Base-by-base conservation (phyloP, 1,284 basidiomycete species). In the Leccinum colubrinum region DNA sequence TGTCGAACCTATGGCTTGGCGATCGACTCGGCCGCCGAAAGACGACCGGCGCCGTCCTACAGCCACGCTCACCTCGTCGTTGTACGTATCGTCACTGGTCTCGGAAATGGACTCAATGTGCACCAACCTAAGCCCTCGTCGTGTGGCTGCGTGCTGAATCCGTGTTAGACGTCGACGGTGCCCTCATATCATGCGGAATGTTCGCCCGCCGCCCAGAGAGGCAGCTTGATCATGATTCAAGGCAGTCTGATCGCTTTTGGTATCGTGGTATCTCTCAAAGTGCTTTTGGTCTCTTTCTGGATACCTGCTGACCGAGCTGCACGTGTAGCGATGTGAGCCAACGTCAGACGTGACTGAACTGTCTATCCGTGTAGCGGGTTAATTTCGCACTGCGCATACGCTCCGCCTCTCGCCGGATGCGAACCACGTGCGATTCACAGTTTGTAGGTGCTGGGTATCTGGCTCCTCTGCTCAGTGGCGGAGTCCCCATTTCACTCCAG, bases 171-270 rank as follows among this genome's bases (percentile, higher is more conserved):
- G 2, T 86, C 85, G 3, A 86, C 85, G 9, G 83, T 86, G 1
- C 85, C 85, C 8, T 78, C 79, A 6, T 86, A 88, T 65, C 87
- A 88, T 59, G 85, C 86, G 0, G 88, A 91, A 70, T 85, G 85
- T 64, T 85, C 86, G 3, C 81, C 84, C 7, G 82, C 87, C 2
- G 77, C 81, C 41, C 81, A 81, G 65, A 77, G 88, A 62, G 88
- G 88, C 20, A 82, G 83, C 62, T 79, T 88, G 60, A 88, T 90
- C 52, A 86, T 87, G 81, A 78, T 90, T 51, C 87, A 89, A 74
- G 86, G 87, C 4, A 83, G 82, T 68, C 76, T 90, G 3, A 88
- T 90, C 61, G 84, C 86, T 3, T 86, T 87, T 66, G 88, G 88
- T 63, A 84, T 90, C 67, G 84, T 82, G 74, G 17, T 0, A 20